These are phyloP conservation scores for Coemansia sp. DNA, from an alignment of 192 early-diverging fungal genomes.

Conservation along the genomic window DNA sequence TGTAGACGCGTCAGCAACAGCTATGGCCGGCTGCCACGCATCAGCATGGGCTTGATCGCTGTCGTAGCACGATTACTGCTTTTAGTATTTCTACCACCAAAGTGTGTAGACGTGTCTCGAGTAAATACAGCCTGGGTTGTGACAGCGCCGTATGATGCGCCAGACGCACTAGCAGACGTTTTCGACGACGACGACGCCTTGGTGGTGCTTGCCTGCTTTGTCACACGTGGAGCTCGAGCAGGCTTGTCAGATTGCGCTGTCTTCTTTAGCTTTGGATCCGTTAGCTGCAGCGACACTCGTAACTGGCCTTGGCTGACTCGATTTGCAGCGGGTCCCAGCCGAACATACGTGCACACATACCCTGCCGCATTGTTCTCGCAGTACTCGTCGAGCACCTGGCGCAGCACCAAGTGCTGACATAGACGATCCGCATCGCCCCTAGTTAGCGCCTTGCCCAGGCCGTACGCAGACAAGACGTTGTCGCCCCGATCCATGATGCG, in stretches of 20 bases:
- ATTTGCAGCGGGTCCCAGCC: slow-evolving; percentile 50
- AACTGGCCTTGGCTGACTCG: slow-evolving; percentile 54
- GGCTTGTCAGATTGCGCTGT: slow-evolving; percentile 4
- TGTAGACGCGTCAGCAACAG: neutral
- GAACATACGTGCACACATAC: slow-evolving; percentile 63
- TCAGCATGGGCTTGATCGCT: slow-evolving; percentile 34
- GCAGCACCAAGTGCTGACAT: slow-evolving; percentile 63
- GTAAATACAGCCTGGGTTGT: slow-evolving; percentile 17
- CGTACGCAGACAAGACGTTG: slow-evolving; percentile 56
- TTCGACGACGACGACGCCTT: neutral
- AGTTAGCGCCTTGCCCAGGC: slow-evolving; percentile 55
- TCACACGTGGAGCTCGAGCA: neutral
- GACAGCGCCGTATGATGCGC: neutral
- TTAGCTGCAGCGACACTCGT: slow-evolving; percentile 48
- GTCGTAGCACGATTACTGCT: neutral
- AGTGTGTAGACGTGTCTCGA: slow-evolving; percentile 35
- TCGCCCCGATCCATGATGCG: slow-evolving; percentile 57
- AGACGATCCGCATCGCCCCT: slow-evolving; percentile 69
- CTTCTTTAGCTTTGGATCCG: slow-evolving; percentile 18
- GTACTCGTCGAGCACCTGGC: slow-evolving; percentile 65
- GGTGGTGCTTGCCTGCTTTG: slow-evolving; percentile 1
- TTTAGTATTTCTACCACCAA: slow-evolving; percentile 11
- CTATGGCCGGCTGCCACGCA: slow-evolving; percentile 11
- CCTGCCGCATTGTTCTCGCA: slow-evolving; percentile 61
- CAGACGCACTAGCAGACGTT: neutral